Evolutionary conservation across 176 grass and related monocot genomes (phyloP), one percentile per base, ranked within the genome.

Genomic region (Phyllostachys edulis): DNA sequence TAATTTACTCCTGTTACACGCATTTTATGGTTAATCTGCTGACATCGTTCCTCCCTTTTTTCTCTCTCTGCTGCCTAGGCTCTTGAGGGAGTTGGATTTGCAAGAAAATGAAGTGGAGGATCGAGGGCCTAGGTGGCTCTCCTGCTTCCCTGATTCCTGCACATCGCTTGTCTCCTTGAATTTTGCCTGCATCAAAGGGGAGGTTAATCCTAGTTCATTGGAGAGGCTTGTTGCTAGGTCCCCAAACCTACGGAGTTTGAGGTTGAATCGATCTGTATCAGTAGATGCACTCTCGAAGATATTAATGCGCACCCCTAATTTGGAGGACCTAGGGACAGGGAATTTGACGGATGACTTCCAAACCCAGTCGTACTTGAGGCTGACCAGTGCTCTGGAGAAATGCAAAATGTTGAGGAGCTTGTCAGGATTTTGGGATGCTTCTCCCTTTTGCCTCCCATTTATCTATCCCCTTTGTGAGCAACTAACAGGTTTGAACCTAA

Each of bases 81-180:
- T 76, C 51, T 85, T 97, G 61, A 90, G 80, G 78, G 92, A 97
- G 77, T 74, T 97, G 73, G 94, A 97, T 90, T 91, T 97, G 83
- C 94, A 97, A 83, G 94, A 97, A 92, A 97, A 94, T 90, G 91
- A 97, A 24, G 80, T 97, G 83, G 92, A 94, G 20, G 94, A 97
- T 88, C 90, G 80, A 74, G 92, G 92, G 80, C 81, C 88, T 60
- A 87, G 89, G 56, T 97, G 94, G 94, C 90, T 97, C 23, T 85
- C 69, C 39, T 89, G 90, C 92, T 97, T 97, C 86, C 92, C 90
- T 73, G 90, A 97, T 82, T 92, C 92, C 64, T 94, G 88, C 81
- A 94, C 92, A 77, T 94, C 94, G 0, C 80, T 97, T 49, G 78
- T 87, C 32, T 91, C 94, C 34, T 89, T 97, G 76, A 97, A 97